Base-by-base conservation (phyloP, 1,284 basidiomycete genomes). In the Retiboletus fuscus region DNA sequence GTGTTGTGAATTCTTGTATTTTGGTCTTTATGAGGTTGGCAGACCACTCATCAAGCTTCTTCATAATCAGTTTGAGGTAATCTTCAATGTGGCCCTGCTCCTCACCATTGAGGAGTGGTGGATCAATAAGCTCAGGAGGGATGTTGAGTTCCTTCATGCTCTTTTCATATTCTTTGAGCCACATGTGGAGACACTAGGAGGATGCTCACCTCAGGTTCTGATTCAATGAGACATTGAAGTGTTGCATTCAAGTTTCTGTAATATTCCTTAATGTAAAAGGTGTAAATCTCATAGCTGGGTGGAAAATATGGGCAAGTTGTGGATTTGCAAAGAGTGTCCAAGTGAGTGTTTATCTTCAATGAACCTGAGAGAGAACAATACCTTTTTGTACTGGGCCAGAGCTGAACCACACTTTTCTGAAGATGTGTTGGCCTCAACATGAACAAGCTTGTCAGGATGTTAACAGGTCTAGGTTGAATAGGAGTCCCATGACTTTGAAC, bases 41-140 rank as follows among this genome's bases (percentile, higher is more conserved):
- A 3, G 95, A 94, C 98, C 98, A 99, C 83, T 99, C 97, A 84
- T 99, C 97, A 71, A 99, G 92, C 83, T 99, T 99, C 83, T 90
- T 91, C 81, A 97, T 92, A 83, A 99, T 97, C 73, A 99, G 88
- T 74, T 92, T 91, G 66, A 98, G 91, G 83, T 99, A 99, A 82
- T 98, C 96, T 79, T 99, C 97, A 76, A 99, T 96, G 69, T 99
- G 91, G 58, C 87, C 87, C 81, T 98, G 95, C 78, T 97, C 96
- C 80, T 96, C 96, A 69, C 97, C 97, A 71, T 96, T 97, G 24
- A 99, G 87, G 46, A 99, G 86, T 0, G 96, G 92, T 5, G 96
- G 96, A 69, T 95, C 91, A n/a, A 97, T 86, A 74, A 95, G 89
- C 67, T 95, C 94, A 0, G 90, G 85, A 0, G 95, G 89, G 44